Percentiles rank a stretch among this genome's conserved stretches.
Conservation (phyloP, 2,329 filamentous ascomycete genomes). For the Erysiphe neolycopersici region DNA sequence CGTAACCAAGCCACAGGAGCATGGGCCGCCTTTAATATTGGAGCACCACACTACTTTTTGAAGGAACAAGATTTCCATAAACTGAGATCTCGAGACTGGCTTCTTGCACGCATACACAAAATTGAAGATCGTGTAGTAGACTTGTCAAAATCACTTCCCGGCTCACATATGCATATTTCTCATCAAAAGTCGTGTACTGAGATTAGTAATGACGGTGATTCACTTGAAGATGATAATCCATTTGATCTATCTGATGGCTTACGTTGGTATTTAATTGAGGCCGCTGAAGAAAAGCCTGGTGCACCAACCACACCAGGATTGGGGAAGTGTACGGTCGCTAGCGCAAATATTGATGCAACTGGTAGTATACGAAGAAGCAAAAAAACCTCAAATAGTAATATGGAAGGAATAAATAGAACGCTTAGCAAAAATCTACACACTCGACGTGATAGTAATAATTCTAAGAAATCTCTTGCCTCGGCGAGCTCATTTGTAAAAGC, state of each 20-base stretch:
- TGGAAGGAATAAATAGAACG: slow-evolving; percentile 50
- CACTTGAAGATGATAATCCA: slow-evolving; percentile 71
- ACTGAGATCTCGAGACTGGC: slow-evolving; percentile 66
- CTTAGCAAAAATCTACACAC: slow-evolving; percentile 75
- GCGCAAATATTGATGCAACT: slow-evolving; percentile 63
- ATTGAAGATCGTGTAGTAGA: slow-evolving; percentile 88
- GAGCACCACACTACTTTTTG: slow-evolving; percentile 89
- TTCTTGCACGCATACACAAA: slow-evolving; percentile 78
- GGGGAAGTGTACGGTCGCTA: slow-evolving; percentile 73
- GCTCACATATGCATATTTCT: slow-evolving; percentile 9
- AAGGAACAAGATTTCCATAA: slow-evolving; percentile 78
- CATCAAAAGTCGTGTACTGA: slow-evolving; percentile 21
- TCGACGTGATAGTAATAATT: slow-evolving; percentile 64
- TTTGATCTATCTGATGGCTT: slow-evolving; percentile 90
- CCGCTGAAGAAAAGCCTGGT: slow-evolving; percentile 70
- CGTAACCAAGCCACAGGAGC: slow-evolving; percentile 81
- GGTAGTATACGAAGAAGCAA: slow-evolving; percentile 33
- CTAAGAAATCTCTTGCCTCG: slow-evolving; percentile 41
- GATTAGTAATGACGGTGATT: slow-evolving; percentile 24
- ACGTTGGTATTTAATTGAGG: slow-evolving; percentile 89
- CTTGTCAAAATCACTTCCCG: slow-evolving; percentile 44
- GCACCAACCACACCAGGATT: slow-evolving; percentile 81
- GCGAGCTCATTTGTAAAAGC: slow-evolving; percentile 7
- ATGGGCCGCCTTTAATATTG: slow-evolving; percentile 97
- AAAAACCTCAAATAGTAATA: slow-evolving; percentile 21